A percentile compares a stretch with the other conserved stretches of the same genome.
Evolutionary conservation across 225 moss, liverwort and hornwort species (phyloP).

Genomic region (Climacium dendroides): DNA sequence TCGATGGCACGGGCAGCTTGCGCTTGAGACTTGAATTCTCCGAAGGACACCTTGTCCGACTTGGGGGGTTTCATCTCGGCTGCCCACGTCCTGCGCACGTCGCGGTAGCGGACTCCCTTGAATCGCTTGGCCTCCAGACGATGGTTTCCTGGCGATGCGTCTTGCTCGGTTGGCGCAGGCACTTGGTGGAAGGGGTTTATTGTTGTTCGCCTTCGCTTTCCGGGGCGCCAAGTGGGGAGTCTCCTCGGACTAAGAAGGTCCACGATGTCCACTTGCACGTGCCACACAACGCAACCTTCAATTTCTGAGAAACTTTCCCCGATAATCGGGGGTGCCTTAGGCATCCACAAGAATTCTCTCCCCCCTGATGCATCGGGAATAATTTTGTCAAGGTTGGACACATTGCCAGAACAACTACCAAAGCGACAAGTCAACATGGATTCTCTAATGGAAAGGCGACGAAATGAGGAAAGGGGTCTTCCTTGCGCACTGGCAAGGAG

Average conservation of each 20-base stretch:
- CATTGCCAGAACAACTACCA: accelerated
- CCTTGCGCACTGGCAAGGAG: accelerated
- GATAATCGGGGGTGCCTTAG: background rate
- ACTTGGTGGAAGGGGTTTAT: background rate
- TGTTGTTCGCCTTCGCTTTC: background rate
- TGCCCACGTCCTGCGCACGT: background rate
- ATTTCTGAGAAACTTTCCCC: accelerated
- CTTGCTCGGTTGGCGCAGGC: background rate
- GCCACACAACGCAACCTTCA: accelerated
- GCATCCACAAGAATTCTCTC: accelerated
- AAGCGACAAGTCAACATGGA: accelerated
- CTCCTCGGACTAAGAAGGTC: background rate
- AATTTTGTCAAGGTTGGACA: background rate
- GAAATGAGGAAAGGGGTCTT: background rate
- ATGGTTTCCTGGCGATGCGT: background rate
- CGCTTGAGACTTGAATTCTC: background rate
- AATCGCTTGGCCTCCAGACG: background rate
- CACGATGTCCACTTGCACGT: background rate
- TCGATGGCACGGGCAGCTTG: background rate
- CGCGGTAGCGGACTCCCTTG: background rate
- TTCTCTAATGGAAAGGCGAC: background rate
- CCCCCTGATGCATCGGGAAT: background rate
- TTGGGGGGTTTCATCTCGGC: background rate
- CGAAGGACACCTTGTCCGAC: background rate
- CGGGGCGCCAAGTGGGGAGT: background rate